Evolutionary conservation across 2,329 filamentous ascomycete genomes (phyloP), one percentile per base, ranked within the genome.

Genomic region (Colletotrichum sp.): DNA sequence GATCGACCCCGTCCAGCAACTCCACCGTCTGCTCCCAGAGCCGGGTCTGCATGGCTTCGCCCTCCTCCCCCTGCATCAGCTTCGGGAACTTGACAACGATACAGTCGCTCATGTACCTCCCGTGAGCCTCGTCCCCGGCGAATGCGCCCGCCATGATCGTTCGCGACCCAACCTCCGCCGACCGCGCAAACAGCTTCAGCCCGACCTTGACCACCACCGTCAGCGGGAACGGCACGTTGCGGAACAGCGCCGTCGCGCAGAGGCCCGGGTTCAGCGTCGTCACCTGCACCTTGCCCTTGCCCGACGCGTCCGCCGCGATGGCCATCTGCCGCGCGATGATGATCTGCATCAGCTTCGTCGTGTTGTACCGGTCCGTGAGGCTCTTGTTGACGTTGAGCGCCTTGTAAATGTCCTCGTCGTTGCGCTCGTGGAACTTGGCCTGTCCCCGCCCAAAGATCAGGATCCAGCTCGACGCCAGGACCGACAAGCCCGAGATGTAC

Each of bases 11-110:
- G 66, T 89, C 87, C 34, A 90, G 70, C 24, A 87, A 81, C 13
- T 78, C 83, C 76, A 86, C 63, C 78, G 90, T 77, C 81, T 90
- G 87, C 18, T 79, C 82, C 80, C 84, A 90, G 4, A 88, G 80
- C 73, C 81, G 84, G 62, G 80, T 79, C 73, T 85, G 86, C 69
- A 81, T 75, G 68, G 81, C 69, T 49, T 80, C 78, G 1, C 87
- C 88, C 39, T 87, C 82, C 7, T 83, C 80, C 7, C 86, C 81
- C 8, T 78, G 69, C 79, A 84, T 81, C 8, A 77, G 52, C 12
- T 71, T 67, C 7, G 82, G 80, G 64, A 78, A 77, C 28, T 65
- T 59, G 34, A 78, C 75, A 21, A 85, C 72, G 30, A 76, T 72
- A 16, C 83, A 84, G 28, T 85, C 80, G 57, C 82, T 81, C 77